Percentiles rank a stretch among this genome's conserved stretches.
Conservation (phyloP, 768 basidiomycete genomes). For the Tephrocybe sp. region DNA sequence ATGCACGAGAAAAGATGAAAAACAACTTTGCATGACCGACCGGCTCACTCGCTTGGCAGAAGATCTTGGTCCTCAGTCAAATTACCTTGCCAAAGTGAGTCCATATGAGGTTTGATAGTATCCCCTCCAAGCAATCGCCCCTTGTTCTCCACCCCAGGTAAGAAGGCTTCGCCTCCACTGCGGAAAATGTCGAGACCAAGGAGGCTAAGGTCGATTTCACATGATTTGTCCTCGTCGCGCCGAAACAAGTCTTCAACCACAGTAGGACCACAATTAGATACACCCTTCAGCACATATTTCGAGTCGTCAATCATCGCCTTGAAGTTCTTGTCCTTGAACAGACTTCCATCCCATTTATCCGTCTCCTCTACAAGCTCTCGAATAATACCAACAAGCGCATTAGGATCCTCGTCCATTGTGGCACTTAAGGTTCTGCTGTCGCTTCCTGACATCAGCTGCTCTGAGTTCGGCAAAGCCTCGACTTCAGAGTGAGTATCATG, state of each 20-base stretch:
- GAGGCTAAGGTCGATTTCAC: slow-evolving; percentile 22
- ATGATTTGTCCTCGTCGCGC: slow-evolving; percentile 12
- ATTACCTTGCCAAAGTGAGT: slow-evolving; percentile 22
- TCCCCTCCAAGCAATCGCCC: not conserved
- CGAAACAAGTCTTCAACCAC: not conserved
- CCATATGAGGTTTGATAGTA: slow-evolving; percentile 1
- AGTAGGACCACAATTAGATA: not conserved
- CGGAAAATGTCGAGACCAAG: slow-evolving; percentile 23
- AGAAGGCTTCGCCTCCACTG: slow-evolving; percentile 9
- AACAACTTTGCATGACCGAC: no score
- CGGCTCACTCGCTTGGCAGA: no score
- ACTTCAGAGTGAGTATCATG: not conserved
- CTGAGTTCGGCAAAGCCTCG: not conserved
- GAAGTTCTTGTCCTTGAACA: slow-evolving; percentile 50
- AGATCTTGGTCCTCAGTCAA: no score
- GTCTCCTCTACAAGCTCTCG: slow-evolving; percentile 50
- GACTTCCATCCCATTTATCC: slow-evolving; percentile 48
- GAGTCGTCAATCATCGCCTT: slow-evolving; percentile 41
- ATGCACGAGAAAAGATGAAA: no score
- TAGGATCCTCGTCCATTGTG: slow-evolving; percentile 22
- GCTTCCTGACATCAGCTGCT: not conserved
- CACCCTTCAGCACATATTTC: slow-evolving; percentile 8
- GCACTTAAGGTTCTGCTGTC: not conserved
- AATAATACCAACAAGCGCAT: slow-evolving; percentile 41
- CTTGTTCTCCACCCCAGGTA: slow-evolving; percentile 8